A percentile compares a stretch with the other conserved stretches of the same genome.
phyloP scores from a whole-genome alignment of 306 rosid genomes.

The Aeschynomene evenia region DNA sequence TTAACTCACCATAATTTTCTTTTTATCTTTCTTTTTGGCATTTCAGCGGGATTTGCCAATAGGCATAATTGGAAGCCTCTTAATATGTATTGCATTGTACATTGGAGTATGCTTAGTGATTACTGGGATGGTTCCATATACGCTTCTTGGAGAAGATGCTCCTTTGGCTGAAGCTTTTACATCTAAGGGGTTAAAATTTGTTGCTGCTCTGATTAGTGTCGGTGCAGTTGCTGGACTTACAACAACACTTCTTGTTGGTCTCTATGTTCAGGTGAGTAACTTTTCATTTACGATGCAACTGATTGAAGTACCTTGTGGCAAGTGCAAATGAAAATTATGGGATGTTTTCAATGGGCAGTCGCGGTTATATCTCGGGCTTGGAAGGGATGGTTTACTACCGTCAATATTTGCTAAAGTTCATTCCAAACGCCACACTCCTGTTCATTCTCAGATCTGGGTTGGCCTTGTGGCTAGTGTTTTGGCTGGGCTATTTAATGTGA shows the following conservation, averaged over 20 bases:
- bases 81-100: constrained; percentile 72
- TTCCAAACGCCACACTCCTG: constrained; percentile 71
- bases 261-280: constrained; percentile 86
- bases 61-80: constrained; percentile 93
- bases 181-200: constrained; percentile 84
- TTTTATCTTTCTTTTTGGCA: constrained; percentile 21
- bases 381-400: constrained; percentile 94
- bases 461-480: constrained; percentile 75
- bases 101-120: constrained; percentile 91
- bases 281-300: constrained; percentile 30
- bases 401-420: constrained; percentile 74
- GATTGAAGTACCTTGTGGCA: constrained; percentile 36
- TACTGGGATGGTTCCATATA: constrained; percentile 97
- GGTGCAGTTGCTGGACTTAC: constrained; percentile 99
- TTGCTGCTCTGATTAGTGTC: constrained; percentile 75
- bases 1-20: constrained; percentile 1
- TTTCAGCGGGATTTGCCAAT: constrained; percentile 94
- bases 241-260: constrained; percentile 93
- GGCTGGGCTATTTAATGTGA: constrained; percentile 86
- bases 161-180: constrained; percentile 92
- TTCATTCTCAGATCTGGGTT: constrained; percentile 93
- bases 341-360: constrained; percentile 65
- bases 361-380: constrained; percentile 96
- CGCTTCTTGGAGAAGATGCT: constrained; percentile 86
- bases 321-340: constrained; percentile 30